A percentile compares a stretch with the other conserved stretches of the same genome.
Conservation (phyloP, 495 filamentous ascomycete genomes). For the Aspergillus egyptiacus region DNA sequence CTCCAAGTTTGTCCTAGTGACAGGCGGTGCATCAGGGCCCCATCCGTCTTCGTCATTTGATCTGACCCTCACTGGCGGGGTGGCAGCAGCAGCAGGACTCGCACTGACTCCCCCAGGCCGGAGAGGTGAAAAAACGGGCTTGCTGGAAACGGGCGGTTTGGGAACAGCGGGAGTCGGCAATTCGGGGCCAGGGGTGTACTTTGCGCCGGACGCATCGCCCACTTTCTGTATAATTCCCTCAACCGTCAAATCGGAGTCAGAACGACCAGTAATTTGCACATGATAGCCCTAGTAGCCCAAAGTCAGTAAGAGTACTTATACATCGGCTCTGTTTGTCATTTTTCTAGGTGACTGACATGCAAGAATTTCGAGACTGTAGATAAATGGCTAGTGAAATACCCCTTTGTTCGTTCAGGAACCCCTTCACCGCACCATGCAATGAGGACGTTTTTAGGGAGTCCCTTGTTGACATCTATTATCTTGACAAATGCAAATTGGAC, state of each 20-base stretch:
- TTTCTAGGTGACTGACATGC: conserved; percentile 49
- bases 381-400: conserved; percentile 93
- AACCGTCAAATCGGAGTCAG: conserved; percentile 78
- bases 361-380: conserved; percentile 83
- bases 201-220: conserved; percentile 91
- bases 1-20: conserved; percentile 81
- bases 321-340: neutral
- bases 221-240: conserved; percentile 88
- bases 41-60: conserved; percentile 71
- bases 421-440: conserved; percentile 98
- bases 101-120: conserved; percentile 55
- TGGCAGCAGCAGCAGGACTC: conserved; percentile 52
- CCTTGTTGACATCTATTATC: conserved; percentile 89
- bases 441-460: conserved; percentile 84
- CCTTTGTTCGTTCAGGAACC: conserved; percentile 96
- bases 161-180: conserved; percentile 41
- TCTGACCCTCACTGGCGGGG: conserved; percentile 44
- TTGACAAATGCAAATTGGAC: conserved; percentile 97
- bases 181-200: conserved; percentile 68
- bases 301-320: conserved; percentile 8
- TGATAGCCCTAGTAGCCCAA: conserved; percentile 67
- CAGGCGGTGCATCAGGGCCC: conserved; percentile 88
- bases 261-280: conserved; percentile 91
- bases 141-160: conserved; percentile 69
- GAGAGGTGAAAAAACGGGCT: conserved; percentile 84